Conservation (phyloP, 495 filamentous ascomycete species). For the Penicillium soppii region DNA sequence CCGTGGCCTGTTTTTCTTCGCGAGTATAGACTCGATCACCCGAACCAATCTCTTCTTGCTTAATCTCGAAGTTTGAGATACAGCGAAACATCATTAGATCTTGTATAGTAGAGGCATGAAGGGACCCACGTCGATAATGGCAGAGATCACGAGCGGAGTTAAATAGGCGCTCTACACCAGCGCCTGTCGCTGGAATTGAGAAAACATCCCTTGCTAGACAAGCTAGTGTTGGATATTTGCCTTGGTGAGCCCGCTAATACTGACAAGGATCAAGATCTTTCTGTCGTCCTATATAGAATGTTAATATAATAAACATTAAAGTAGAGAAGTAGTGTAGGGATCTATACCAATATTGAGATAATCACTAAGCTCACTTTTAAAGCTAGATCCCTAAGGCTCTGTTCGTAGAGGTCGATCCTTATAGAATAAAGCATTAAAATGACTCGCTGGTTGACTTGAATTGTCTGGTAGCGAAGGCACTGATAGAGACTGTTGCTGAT, state of each 20-base stretch:
- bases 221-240: slow-evolving; percentile 1
- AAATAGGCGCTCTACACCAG: slow-evolving; percentile 14
- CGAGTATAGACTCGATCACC: too few species aligned
- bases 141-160: slow-evolving; percentile 17
- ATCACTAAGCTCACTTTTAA: neutral
- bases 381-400: too few species aligned
- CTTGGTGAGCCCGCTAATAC: slow-evolving; percentile 5
- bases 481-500: too few species aligned
- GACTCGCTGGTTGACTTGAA: too few species aligned
- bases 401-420: too few species aligned
- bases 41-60: too few species aligned
- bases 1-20: too few species aligned
- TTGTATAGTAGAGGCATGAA: slow-evolving; percentile 2
- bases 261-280: neutral
- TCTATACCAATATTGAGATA: slow-evolving; percentile 10
- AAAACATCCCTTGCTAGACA: slow-evolving; percentile 6
- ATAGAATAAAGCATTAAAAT: too few species aligned
- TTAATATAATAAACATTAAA: neutral
- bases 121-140: slow-evolving; percentile 9
- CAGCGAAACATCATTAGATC: slow-evolving; percentile 9
- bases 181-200: slow-evolving; percentile 6
- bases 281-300: too few species aligned
- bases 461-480: too few species aligned
- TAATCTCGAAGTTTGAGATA: neutral
- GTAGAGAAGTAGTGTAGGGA: neutral